A percentile compares a stretch with the other conserved stretches of the same genome.
phyloP scores from a whole-genome alignment of 192 early-diverging fungal genomes.

The Entomortierella beljakovae region DNA sequence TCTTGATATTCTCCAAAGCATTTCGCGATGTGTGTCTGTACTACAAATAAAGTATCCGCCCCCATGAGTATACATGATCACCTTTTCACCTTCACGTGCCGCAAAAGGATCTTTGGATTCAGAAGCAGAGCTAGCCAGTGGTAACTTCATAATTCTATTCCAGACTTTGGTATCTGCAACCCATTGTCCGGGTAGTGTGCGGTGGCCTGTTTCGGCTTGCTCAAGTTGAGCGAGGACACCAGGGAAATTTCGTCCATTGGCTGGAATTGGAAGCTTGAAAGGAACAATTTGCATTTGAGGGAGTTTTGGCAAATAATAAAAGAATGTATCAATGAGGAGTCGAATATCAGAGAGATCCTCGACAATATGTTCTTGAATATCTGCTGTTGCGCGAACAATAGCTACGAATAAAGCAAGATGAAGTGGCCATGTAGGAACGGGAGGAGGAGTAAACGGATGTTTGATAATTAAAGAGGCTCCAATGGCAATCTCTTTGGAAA shows the following conservation, averaged over 20 bases:
- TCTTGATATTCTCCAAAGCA: slow-evolving; percentile 61
- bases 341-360: slow-evolving; percentile 42
- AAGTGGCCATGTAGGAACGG: slow-evolving; percentile 40
- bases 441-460: slow-evolving; percentile 30
- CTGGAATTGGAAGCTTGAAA: slow-evolving; percentile 22
- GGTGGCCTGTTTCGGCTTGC: slow-evolving; percentile 14
- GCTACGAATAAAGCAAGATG: slow-evolving; percentile 44
- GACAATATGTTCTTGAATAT: slow-evolving; percentile 36
- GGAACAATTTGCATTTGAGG: slow-evolving; percentile 40
- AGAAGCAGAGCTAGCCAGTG: slow-evolving; percentile 15
- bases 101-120: slow-evolving; percentile 36
- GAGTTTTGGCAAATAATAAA: slow-evolving; percentile 38
- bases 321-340: slow-evolving; percentile 29
- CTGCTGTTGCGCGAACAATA: slow-evolving; percentile 11
- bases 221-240: slow-evolving; percentile 16
- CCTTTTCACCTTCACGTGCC: slow-evolving; percentile 51
- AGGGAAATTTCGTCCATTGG: slow-evolving; percentile 17
- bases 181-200: slow-evolving; percentile 31
- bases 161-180: slow-evolving; percentile 36
- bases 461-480: slow-evolving; percentile 35
- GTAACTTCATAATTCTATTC: slow-evolving; percentile 21
- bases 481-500: slow-evolving; percentile 29
- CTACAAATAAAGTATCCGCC: slow-evolving; percentile 73
- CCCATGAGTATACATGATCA: slow-evolving; percentile 79
- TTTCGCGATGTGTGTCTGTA: slow-evolving; percentile 56